Evolutionary conservation across 106 monocot genomes (phyloP).

Genomic region (Dendrobium chrysotoxum): DNA sequence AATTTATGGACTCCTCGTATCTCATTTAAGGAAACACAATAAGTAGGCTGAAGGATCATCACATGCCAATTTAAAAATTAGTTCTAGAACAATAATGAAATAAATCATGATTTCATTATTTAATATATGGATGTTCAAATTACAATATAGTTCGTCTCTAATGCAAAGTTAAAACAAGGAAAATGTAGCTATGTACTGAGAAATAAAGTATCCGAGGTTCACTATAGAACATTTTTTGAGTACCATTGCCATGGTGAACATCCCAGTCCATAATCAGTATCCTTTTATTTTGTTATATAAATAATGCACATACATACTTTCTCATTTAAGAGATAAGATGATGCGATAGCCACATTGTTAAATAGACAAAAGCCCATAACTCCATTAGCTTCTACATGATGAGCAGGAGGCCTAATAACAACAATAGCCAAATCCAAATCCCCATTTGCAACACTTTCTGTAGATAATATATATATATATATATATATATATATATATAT

Average conservation of each 20-base stretch:
- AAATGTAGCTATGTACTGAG: conserved; percentile 80
- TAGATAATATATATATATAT: too few relatives aligned
- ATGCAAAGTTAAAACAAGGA: neutral
- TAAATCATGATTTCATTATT: neutral
- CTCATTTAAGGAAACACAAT: neutral
- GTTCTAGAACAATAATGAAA: neutral
- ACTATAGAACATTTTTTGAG: conserved; percentile 81
- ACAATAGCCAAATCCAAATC: conserved; percentile 71
- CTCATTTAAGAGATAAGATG: conserved; percentile 69
- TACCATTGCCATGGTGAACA: conserved; percentile 98
- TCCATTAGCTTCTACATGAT: conserved; percentile 83
- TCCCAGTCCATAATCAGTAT: conserved; percentile 99
- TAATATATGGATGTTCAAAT: neutral
- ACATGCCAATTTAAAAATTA: neutral
- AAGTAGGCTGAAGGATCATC: neutral
- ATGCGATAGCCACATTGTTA: conserved; percentile 88
- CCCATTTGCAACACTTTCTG: conserved; percentile 69
- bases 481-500: too few relatives aligned
- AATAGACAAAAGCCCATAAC: conserved; percentile 98
- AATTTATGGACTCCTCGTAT: too few relatives aligned
- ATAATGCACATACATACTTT: conserved; percentile 39
- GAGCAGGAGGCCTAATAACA: conserved; percentile 91
- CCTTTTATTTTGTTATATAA: conserved; percentile 17
- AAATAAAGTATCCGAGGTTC: conserved; percentile 90
- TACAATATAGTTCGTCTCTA: neutral